These are phyloP conservation scores for Pyrenochaeta sp. DNA, from an alignment of 2,329 filamentous ascomycete species.

Conservation along the genomic window DNA sequence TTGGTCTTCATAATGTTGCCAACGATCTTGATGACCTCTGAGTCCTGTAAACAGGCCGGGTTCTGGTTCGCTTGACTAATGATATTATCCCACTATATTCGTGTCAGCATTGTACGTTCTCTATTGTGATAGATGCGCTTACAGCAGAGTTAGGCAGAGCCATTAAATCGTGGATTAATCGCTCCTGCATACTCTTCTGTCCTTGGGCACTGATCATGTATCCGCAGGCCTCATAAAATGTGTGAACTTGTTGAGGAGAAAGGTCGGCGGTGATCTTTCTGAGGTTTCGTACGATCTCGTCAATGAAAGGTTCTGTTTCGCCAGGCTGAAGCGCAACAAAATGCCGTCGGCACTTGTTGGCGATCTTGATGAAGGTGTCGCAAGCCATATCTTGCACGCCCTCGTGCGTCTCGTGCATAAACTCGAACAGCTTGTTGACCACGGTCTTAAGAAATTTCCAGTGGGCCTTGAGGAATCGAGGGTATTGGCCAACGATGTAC, in stretches of 20 bases:
- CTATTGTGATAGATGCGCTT: slow-evolving; percentile 24
- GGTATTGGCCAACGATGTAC: slow-evolving; percentile 99
- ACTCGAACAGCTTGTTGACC: slow-evolving; percentile 99
- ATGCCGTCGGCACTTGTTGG: slow-evolving; percentile 95
- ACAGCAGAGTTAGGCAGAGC: slow-evolving; percentile 84
- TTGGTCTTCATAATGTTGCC: slow-evolving; percentile 99
- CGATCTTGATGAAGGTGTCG: slow-evolving; percentile 99
- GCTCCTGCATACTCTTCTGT: slow-evolving; percentile 91
- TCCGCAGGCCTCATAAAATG: slow-evolving; percentile 97
- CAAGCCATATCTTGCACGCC: slow-evolving; percentile 99
- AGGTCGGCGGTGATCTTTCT: slow-evolving; percentile 95
- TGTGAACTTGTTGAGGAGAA: slow-evolving; percentile 96
- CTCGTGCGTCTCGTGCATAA: slow-evolving; percentile 99
- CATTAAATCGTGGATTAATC: slow-evolving; percentile 92
- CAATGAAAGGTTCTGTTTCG: slow-evolving; percentile 95
- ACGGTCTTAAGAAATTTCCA: slow-evolving; percentile 99
- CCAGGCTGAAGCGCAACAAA: slow-evolving; percentile 96
- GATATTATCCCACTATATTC: slow-evolving; percentile 80
- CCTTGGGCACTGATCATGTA: slow-evolving; percentile 99
- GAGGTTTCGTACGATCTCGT: slow-evolving; percentile 96
- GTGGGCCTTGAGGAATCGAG: slow-evolving; percentile 96
- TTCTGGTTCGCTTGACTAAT: slow-evolving; percentile 87
- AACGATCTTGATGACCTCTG: slow-evolving; percentile 96
- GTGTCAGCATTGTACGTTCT: slow-evolving; percentile 19
- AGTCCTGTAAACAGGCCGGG: slow-evolving; percentile 85